A percentile compares a stretch with the other conserved stretches of the same genome.
Evolutionary conservation across 139 green algal species (phyloP).

Genomic region (Chlorella ohadii): DNA sequence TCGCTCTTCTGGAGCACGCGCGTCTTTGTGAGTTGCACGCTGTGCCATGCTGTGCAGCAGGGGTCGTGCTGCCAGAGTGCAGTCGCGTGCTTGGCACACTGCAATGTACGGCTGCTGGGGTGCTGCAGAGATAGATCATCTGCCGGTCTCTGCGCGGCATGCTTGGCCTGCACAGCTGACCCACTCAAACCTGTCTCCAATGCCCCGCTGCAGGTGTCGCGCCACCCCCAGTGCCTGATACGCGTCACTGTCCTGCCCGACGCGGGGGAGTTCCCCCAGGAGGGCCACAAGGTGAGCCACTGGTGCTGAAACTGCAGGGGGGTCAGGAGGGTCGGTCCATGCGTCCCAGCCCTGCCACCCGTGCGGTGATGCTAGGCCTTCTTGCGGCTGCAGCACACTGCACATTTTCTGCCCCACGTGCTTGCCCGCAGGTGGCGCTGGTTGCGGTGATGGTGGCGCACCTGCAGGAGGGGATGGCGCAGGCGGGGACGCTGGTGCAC

Average conservation of each 20-base stretch:
- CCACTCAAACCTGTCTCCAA: neutral
- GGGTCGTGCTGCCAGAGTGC: too few species aligned
- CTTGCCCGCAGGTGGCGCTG: neutral
- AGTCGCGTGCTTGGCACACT: too few species aligned
- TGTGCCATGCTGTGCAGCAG: too few species aligned
- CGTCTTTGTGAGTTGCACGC: slow-evolving; percentile 3
- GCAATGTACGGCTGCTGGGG: too few species aligned
- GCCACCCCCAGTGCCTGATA: neutral
- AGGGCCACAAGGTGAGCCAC: slow-evolving; percentile 13
- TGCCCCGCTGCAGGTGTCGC: neutral
- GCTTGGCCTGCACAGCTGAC: neutral
- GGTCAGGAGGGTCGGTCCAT: too few species aligned
- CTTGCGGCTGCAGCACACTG: too few species aligned
- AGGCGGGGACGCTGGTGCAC: neutral
- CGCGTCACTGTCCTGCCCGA: neutral
- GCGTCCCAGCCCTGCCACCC: too few species aligned
- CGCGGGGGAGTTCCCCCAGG: neutral
- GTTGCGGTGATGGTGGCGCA: slow-evolving; percentile 20
- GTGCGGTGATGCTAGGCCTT: too few species aligned
- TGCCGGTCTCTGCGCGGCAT: too few species aligned
- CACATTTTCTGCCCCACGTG: neutral
- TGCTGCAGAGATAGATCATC: neutral
- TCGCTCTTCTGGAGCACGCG: slow-evolving; percentile 14
- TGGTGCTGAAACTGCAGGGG: too few species aligned
- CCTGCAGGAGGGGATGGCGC: neutral